phyloP scores from a whole-genome alignment of 352 stramenopile species.

The Peronospora belbahrii region DNA sequence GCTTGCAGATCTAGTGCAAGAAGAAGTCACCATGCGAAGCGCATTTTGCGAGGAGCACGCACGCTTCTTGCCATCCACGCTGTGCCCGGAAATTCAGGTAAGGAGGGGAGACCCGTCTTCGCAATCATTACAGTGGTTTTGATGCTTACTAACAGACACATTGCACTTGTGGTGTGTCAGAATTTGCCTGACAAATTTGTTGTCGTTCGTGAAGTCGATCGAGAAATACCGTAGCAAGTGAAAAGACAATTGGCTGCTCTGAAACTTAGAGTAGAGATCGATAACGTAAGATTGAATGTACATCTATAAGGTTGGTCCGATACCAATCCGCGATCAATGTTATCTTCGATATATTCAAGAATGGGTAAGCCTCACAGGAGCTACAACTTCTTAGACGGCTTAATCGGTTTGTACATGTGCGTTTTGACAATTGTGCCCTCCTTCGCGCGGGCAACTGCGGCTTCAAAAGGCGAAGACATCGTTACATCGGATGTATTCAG shows the following conservation, averaged over 20 bases:
- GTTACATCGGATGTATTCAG: constrained; percentile 25
- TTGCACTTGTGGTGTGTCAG: constrained; percentile 14
- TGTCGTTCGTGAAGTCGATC: constrained; percentile 26
- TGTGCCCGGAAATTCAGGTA: constrained; percentile 71
- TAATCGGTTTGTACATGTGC: constrained; percentile 56
- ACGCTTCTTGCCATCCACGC: constrained; percentile 56
- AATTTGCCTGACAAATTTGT: constrained; percentile 45
- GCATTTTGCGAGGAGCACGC: constrained; percentile 52
- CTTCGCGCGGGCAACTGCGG: constrained; percentile 60
- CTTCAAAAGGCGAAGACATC: constrained; percentile 60
- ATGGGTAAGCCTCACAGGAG: neutral
- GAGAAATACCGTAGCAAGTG: neutral
- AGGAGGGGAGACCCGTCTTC: neutral
- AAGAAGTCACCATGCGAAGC: constrained; percentile 36
- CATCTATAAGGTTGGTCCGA: constrained; percentile 6
- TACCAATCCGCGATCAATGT: neutral
- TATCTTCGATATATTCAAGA: constrained; percentile 3
- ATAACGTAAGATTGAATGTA: constrained; percentile 1
- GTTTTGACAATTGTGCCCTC: constrained; percentile 60
- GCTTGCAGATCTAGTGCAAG: constrained; percentile 38
- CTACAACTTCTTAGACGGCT: constrained; percentile 34
- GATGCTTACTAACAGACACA: neutral
- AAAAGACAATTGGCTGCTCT: constrained; percentile 8
- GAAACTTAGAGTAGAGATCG: neutral
- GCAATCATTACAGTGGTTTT: neutral